Percentiles rank a stretch among this genome's conserved stretches.
Conservation (phyloP, 2,329 filamentous ascomycete species). For the Grosmannia huntii region DNA sequence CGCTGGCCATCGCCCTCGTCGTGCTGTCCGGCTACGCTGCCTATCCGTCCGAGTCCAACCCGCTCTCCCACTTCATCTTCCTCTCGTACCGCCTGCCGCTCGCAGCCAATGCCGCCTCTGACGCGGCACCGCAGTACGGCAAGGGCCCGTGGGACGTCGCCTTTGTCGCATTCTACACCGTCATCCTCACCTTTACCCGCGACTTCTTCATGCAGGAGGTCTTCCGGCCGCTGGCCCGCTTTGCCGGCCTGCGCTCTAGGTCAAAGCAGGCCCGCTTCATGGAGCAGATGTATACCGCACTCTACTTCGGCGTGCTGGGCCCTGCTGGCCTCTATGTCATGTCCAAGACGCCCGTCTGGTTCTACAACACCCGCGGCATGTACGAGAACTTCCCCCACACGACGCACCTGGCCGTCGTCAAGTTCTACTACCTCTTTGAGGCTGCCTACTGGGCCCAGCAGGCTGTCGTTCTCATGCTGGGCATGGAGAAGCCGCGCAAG, state of each 20-base stretch:
- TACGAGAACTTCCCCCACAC: conserved; percentile 79
- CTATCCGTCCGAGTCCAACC: conserved; percentile 68
- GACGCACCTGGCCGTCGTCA: conserved; percentile 69
- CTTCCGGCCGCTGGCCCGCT: conserved; percentile 61
- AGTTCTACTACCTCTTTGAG: conserved; percentile 92
- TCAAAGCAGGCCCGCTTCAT: conserved; percentile 84
- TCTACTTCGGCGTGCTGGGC: conserved; percentile 77
- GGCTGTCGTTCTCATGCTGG: conserved; percentile 72
- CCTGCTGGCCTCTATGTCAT: conserved; percentile 84
- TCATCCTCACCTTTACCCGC: conserved; percentile 84
- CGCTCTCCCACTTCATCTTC: conserved; percentile 71
- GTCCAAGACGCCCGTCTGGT: conserved; percentile 85
- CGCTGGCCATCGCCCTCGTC: conserved; percentile 52
- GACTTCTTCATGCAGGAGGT: conserved; percentile 93
- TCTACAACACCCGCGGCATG: conserved; percentile 85
- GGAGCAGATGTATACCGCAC: conserved; percentile 88
- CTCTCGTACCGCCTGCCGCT: conserved; percentile 67
- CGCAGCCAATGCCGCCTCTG: conserved; percentile 17
- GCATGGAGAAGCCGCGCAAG: conserved; percentile 85
- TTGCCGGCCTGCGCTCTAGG: conserved; percentile 54
- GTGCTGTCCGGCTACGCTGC: conserved; percentile 58
- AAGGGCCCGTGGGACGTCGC: conserved; percentile 81
- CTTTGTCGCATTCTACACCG: conserved; percentile 78
- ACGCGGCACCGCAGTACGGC: conserved; percentile 56
- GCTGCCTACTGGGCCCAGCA: conserved; percentile 95